Evolutionary conservation across 2,329 filamentous ascomycete genomes (phyloP).

Genomic region (Neopestalotiopsis sp.): DNA sequence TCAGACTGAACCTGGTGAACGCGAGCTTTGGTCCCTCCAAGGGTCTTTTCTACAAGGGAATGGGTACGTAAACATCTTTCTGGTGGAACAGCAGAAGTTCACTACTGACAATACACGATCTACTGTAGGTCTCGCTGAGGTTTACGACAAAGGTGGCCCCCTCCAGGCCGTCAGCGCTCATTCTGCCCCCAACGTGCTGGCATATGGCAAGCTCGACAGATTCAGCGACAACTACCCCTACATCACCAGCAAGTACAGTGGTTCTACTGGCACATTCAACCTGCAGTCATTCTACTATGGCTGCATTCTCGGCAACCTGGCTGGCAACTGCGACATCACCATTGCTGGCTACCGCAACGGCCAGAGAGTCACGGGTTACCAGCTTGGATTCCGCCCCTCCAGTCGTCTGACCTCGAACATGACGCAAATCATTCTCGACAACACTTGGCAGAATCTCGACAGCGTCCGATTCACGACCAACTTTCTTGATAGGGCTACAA

Average conservation of each 20-base stretch:
- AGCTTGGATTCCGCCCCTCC: neutral
- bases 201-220: constrained; percentile 3
- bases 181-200: neutral
- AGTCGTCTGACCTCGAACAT: neutral
- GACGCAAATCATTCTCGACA: neutral
- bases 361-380: neutral
- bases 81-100: neutral
- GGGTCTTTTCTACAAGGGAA: constrained; percentile 7
- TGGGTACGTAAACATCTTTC: neutral
- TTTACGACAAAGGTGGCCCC: neutral
- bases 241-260: constrained; percentile 6
- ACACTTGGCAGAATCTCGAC: neutral
- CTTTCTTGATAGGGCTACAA: neutral
- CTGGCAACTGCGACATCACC: neutral
- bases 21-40: neutral
- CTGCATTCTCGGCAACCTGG: constrained; percentile 4
- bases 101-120: neutral
- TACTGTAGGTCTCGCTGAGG: neutral
- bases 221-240: neutral
- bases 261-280: neutral
- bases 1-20: neutral
- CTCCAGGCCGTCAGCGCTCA: constrained; percentile 6
- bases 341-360: neutral
- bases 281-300: constrained; percentile 11
- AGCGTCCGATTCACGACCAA: neutral